Evolutionary conservation across 2,329 filamentous ascomycete species (phyloP), one percentile per base, ranked within the genome.

Genomic region (Aureobasidium sp.): DNA sequence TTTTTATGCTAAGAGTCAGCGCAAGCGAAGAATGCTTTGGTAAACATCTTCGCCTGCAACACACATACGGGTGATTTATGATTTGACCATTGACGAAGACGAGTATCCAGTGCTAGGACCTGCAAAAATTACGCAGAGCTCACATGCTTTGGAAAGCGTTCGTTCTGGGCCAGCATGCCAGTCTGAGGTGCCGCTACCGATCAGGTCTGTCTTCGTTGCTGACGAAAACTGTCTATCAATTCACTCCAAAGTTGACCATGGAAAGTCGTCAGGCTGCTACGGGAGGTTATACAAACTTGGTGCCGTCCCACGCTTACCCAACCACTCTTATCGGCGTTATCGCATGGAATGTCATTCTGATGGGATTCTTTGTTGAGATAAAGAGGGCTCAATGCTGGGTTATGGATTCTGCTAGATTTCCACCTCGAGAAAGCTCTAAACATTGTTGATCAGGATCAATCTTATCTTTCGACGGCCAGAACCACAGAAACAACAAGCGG

Each of bases 281-380:
- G n/a, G 32, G 12, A 34, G 17, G 48, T 36, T 34, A 32, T 48
- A 48, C 34, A 39, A 36, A 20, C 29, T n/a, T 52, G 32, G 13
- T 52, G 34, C 34, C 20, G 34, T 52, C 50, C 50, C 20, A 52
- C 20, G 50, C 50, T 52, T 52, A 39, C 50, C 37, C 36, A 41
- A 26, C 50, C 51, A 41, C 32, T 29, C 51, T 56, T 56, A 56
- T 56, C 52, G 17, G 52, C 39, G n/a, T 56, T 56, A 56, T 56
- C 52, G 52, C 52, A 29, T 24, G 52, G 52, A 36, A 43, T 44
- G 52, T 46, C 52, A 44, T 34, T 44, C 9, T 46, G 52, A 56
- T 56, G 52, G 44, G 52, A 20, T 27, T 56, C 52, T 56, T 56
- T 56, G 51, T 46, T 46, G 52, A 46, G 52, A 55, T 20, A 55